Percentiles rank a stretch among this genome's conserved stretches.
Conservation (phyloP, 108 stramenopile genomes). For the Cyclotella sp. region DNA sequence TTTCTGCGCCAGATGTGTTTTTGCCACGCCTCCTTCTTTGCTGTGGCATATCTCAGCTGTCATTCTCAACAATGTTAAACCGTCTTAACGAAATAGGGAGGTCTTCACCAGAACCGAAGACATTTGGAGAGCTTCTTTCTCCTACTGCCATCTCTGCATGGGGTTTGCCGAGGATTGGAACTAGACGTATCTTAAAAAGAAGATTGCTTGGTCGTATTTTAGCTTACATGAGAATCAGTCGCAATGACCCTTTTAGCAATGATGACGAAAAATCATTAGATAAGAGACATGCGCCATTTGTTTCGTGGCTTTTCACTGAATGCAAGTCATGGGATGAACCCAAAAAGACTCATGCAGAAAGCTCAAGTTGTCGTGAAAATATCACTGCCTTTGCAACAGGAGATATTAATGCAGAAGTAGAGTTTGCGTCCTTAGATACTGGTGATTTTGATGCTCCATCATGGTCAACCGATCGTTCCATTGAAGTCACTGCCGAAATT, state of each 20-base stretch:
- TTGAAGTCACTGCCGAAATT: no score
- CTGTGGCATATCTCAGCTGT: slow-evolving; percentile 70
- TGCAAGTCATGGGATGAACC: slow-evolving; percentile 29
- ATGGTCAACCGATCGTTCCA: no score
- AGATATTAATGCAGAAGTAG: no score
- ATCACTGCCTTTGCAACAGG: not conserved
- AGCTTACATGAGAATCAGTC: slow-evolving; percentile 59
- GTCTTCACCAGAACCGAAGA: slow-evolving; percentile 45
- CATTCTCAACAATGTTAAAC: slow-evolving; percentile 69
- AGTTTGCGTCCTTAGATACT: no score
- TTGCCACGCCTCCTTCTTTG: slow-evolving; percentile 79
- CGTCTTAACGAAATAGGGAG: slow-evolving; percentile 67
- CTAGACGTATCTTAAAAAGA: slow-evolving; percentile 46
- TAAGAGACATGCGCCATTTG: slow-evolving; percentile 40
- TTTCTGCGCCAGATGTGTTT: slow-evolving; percentile 66
- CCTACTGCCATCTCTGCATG: slow-evolving; percentile 71
- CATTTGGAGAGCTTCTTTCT: slow-evolving; percentile 55
- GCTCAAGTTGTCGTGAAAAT: not conserved
- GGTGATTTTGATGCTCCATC: no score
- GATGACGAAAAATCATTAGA: slow-evolving; percentile 28
- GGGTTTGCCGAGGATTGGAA: slow-evolving; percentile 66
- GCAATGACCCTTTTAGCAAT: slow-evolving; percentile 12
- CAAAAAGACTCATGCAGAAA: slow-evolving; percentile 39
- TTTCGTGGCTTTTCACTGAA: slow-evolving; percentile 54
- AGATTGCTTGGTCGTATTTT: slow-evolving; percentile 69